phyloP scores from a whole-genome alignment of 2,329 filamentous ascomycete species.

The Sporothrix dimorphospora region DNA sequence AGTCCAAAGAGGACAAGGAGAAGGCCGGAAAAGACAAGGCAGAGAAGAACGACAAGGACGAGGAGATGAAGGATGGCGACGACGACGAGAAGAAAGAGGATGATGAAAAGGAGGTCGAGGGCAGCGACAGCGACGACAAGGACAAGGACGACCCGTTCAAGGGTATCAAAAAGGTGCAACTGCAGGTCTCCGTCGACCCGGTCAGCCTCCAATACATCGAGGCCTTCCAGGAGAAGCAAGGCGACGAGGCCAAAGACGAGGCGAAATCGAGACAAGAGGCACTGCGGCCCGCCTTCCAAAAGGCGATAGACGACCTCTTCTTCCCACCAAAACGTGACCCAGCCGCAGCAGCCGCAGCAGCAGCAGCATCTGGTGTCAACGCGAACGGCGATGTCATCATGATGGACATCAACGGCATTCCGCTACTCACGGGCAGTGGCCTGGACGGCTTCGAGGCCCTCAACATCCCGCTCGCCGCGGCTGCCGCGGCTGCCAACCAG shows the following conservation, averaged over 20 bases:
- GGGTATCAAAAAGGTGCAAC: slow-evolving; percentile 67
- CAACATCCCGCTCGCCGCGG: slow-evolving; percentile 70
- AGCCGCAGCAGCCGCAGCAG: slow-evolving; percentile 44
- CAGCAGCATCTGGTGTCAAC: slow-evolving; percentile 43
- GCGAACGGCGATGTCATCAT: slow-evolving; percentile 70
- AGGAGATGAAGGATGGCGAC: slow-evolving; percentile 38
- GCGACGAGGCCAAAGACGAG: slow-evolving; percentile 65
- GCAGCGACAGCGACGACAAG: slow-evolving; percentile 43
- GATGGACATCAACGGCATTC: slow-evolving; percentile 57
- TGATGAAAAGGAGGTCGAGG: slow-evolving; percentile 41
- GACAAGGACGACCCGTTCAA: slow-evolving; percentile 52
- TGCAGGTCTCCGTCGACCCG: slow-evolving; percentile 79
- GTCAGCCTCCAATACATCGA: slow-evolving; percentile 84
- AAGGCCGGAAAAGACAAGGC: slow-evolving; percentile 43
- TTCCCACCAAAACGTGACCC: slow-evolving; percentile 59
- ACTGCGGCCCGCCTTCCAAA: slow-evolving; percentile 68
- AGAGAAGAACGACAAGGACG: slow-evolving; percentile 34
- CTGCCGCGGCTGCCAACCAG: slow-evolving; percentile 43
- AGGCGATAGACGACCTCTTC: slow-evolving; percentile 71
- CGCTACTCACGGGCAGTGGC: neutral
- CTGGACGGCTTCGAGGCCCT: slow-evolving; percentile 77
- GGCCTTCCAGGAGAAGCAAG: slow-evolving; percentile 70
- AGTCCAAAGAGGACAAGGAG: slow-evolving; percentile 48
- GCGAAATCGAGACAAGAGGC: slow-evolving; percentile 70
- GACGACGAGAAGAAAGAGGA: slow-evolving; percentile 38